Conservation (phyloP, 2,329 filamentous ascomycete species). For the Neurospora crassa region DNA sequence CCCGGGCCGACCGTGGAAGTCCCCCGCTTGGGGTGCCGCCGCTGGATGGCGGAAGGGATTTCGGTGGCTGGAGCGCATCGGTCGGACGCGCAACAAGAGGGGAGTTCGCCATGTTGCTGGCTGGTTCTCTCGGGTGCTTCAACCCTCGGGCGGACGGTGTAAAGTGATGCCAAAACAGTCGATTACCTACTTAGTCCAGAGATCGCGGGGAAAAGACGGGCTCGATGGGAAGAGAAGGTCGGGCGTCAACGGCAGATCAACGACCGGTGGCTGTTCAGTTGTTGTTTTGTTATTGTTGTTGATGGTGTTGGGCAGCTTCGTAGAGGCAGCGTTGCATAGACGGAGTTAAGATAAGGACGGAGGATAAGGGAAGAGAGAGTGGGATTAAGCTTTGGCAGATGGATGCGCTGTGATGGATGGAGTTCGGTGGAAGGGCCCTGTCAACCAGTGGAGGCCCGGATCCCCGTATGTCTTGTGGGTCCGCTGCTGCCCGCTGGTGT, state of each 20-base stretch:
- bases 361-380: neutral
- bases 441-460: neutral
- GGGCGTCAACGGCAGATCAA: neutral
- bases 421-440: neutral
- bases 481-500: neutral
- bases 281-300: neutral
- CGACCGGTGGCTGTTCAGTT: neutral
- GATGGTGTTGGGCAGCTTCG: neutral
- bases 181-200: neutral
- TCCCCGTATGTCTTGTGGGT: neutral
- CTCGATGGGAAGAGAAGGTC: neutral
- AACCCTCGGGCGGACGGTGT: neutral
- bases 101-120: constrained; percentile 33
- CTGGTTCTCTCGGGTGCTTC: neutral
- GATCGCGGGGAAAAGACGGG: neutral
- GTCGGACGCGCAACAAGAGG: constrained; percentile 33
- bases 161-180: neutral
- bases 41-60: neutral
- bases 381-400: neutral
- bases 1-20: constrained; percentile 6
- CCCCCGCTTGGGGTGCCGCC: neutral
- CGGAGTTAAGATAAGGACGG: neutral
- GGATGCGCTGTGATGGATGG: neutral
- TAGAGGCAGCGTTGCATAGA: neutral
- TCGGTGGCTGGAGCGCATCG: constrained; percentile 22